A percentile compares a stretch with the other conserved stretches of the same genome.
Conservation (phyloP, 257 asterid genomes). For the Solanum sejunctum region DNA sequence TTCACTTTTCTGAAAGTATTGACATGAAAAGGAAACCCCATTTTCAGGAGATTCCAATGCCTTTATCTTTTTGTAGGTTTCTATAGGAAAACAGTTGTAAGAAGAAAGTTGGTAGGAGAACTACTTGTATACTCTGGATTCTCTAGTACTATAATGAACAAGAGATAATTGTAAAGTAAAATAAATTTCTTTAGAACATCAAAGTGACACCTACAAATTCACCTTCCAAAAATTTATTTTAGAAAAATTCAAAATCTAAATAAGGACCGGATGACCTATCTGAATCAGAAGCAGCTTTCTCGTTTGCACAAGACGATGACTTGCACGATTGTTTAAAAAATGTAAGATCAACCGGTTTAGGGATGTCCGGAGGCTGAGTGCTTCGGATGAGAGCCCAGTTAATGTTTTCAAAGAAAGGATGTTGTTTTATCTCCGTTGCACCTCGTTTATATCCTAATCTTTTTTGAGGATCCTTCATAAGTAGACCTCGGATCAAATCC, state of each 20-base stretch:
- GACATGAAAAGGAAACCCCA: not conserved
- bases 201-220: conserved; percentile 6
- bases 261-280: conserved; percentile 68
- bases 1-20: not conserved
- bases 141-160: not conserved
- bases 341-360: conserved; percentile 50
- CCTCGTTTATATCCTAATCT: conserved; percentile 77
- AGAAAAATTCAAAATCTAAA: conserved; percentile 84
- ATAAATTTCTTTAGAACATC: conserved; percentile 13
- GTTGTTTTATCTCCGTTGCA: conserved; percentile 80
- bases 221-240: conserved; percentile 7
- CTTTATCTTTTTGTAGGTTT: not conserved
- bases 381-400: conserved; percentile 92
- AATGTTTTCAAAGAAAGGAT: conserved; percentile 64
- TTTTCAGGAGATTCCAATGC: not conserved
- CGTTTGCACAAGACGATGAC: conserved; percentile 27
- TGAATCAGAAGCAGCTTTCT: conserved; percentile 40
- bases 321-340: conserved; percentile 27
- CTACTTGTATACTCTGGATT: not conserved
- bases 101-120: not conserved
- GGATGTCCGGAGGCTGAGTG: conserved; percentile 64
- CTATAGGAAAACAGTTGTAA: not conserved
- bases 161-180: not conserved
- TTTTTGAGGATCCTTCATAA: conserved; percentile 73
- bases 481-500: conserved; percentile 79